Evolutionary conservation across 805 yeast species (phyloP), one percentile per base, ranked within the genome.

Genomic region (Lipomyces yamadae): DNA sequence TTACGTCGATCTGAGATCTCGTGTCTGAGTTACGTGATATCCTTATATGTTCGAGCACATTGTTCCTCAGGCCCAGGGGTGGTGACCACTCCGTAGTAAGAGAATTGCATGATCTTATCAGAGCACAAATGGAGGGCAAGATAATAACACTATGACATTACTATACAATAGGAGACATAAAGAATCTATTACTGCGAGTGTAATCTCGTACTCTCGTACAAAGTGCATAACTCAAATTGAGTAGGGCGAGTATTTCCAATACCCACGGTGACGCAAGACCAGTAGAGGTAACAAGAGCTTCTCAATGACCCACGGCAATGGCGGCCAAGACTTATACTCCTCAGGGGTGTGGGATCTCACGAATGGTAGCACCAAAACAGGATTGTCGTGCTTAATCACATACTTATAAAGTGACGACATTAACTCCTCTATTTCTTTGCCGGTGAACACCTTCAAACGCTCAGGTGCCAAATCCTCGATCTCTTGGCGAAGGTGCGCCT

Each of bases 211-310:
- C 15, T 15, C 2, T 13, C n/a, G 15, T 37, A 42, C 15, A 15
- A 15, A 15, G 15, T 42, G 48, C 48, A 13, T 5, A 42, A 42
- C 18, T 35, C 13, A 13, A 42, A 42, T 1, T 3, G 58, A 37
- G 33, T 64, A 60, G 13, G 67, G 64, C 35, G 67, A 63, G 42
- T 64, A 60, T 56, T 60, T 64, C 64, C 67, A 64, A 33, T 56
- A 64, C 11, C 61, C 67, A 8, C 56, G 4, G 35, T 60, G 56
- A 6, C 63, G 18, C 4, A 57, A 57, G 37, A 64, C 57, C 3
- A 64, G 58, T 58, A 54, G 61, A 30, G 67, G 67, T 29, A 60
- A 42, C 55, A 64, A 37, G n/a, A 64, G 35, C 50, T 55, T 32
- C 42, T 56, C 30, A 33, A 64, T 58, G 24, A 60, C 48, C 67